phyloP scores from a whole-genome alignment of 2,329 filamentous ascomycete genomes.

The Venturia pyrina region DNA sequence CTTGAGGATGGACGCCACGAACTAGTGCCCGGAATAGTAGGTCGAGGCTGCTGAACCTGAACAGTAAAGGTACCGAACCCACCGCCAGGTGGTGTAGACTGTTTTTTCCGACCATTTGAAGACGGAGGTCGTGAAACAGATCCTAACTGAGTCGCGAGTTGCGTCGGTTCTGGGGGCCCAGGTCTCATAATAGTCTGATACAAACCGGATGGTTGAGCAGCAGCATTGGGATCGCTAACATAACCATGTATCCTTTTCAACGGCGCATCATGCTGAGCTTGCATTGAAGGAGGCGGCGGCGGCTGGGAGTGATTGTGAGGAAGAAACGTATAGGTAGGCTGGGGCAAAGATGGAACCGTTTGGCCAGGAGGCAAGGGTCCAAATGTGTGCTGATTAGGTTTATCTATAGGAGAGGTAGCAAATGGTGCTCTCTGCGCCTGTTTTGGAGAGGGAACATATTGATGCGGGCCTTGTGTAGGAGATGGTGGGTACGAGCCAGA shows the following conservation, averaged over 20 bases:
- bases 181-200: conserved; percentile 11
- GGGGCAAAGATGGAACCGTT: background rate
- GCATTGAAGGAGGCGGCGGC: background rate
- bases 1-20: background rate
- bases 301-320: background rate
- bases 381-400: background rate
- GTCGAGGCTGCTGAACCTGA: background rate
- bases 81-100: conserved; percentile 1
- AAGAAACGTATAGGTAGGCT: background rate
- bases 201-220: conserved; percentile 6
- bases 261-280: conserved; percentile 3
- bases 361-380: background rate
- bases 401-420: background rate
- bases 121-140: background rate
- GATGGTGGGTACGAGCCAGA: background rate
- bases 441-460: background rate
- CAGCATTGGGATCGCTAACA: conserved; percentile 9
- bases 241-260: conserved; percentile 5
- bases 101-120: background rate
- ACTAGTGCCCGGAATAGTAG: conserved; percentile 7
- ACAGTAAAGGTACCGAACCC: background rate
- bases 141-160: background rate
- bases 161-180: background rate
- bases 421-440: background rate
- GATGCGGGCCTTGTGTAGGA: background rate